Evolutionary conservation across 768 basidiomycete species (phyloP), one percentile per base, ranked within the genome.

Genomic region (Hemileccinum impolitum): DNA sequence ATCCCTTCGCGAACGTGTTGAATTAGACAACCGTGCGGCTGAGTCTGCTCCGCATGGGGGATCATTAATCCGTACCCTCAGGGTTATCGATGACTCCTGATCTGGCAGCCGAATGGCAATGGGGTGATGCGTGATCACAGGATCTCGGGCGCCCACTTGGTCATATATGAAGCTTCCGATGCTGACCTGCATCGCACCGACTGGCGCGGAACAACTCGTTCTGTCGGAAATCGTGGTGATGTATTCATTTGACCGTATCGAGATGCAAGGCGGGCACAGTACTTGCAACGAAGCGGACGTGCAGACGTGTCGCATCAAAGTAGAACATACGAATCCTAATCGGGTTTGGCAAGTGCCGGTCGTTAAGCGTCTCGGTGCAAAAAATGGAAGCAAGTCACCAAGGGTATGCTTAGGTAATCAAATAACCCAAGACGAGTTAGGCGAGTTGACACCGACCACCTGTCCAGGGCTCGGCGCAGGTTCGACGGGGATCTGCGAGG

Each of bases 1-100:
- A 65, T 65, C 64, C 50, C 65, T 62, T 63, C 62, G 57, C 60
- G 63, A 63, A 62, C 21, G 47, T 13, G 47, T 47, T 39, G 45
- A 37, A 53, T 57, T 53, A 47, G 62, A 52, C 55, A 62, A 49
- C 26, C 37, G 47, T 38, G 45, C 39, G 48, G 50, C 43, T 52
- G 55, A 50, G 51, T 41, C 10, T 53, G 37, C 44, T 64, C 57
- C 53, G 39, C 48, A 54, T 59, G 53, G 43, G 50, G 52, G 47
- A 51, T 56, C 57, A 64, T 62, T 56, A 64, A 64, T 49, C 56
- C 50, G 48, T 53, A 43, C 45, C 5, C 35, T 38, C 31, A 52
- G 61, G 46, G 56, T 51, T 43, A 63, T 59, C 57, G 53, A 59
- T 57, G 56, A 35, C 62, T 55, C 36, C 30, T 53, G 51, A 45